Evolutionary conservation across 352 stramenopile species (phyloP).

Genomic region (Phytophthora pseudosyringae): DNA sequence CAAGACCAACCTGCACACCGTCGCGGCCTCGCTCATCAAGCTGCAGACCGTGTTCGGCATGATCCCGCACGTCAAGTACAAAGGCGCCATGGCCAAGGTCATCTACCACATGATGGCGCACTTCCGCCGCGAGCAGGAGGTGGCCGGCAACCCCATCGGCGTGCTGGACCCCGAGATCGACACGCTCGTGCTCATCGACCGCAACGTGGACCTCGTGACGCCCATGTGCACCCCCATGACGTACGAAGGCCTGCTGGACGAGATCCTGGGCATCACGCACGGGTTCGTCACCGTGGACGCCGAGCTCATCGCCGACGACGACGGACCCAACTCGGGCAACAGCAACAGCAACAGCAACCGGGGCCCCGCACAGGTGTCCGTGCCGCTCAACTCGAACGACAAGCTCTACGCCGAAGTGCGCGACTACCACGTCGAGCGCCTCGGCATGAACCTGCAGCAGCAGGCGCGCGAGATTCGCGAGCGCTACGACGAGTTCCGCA

Average conservation of each 20-base stretch:
- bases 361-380: conserved; percentile 80
- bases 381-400: conserved; percentile 96
- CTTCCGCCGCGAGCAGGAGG: conserved; percentile 92
- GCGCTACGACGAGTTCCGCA: conserved; percentile 95
- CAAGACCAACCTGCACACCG: conserved; percentile 88
- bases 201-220: conserved; percentile 95
- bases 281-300: conserved; percentile 86
- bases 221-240: conserved; percentile 96
- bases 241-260: conserved; percentile 97
- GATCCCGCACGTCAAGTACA: conserved; percentile 95
- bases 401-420: conserved; percentile 95
- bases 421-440: conserved; percentile 96
- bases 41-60: conserved; percentile 93
- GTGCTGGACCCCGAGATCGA: conserved; percentile 91
- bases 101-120: conserved; percentile 93
- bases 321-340: conserved; percentile 38
- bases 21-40: conserved; percentile 92
- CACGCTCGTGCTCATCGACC: conserved; percentile 95
- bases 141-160: conserved; percentile 76
- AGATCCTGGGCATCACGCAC: conserved; percentile 95
- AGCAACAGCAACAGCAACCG: conserved; percentile 29
- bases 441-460: conserved; percentile 96
- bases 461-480: conserved; percentile 95
- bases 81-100: conserved; percentile 91
- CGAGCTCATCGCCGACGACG: conserved; percentile 80